These are phyloP conservation scores for Fraxinus sp. DNA, from an alignment of 305 asterid genomes.

Conservation along the genomic window DNA sequence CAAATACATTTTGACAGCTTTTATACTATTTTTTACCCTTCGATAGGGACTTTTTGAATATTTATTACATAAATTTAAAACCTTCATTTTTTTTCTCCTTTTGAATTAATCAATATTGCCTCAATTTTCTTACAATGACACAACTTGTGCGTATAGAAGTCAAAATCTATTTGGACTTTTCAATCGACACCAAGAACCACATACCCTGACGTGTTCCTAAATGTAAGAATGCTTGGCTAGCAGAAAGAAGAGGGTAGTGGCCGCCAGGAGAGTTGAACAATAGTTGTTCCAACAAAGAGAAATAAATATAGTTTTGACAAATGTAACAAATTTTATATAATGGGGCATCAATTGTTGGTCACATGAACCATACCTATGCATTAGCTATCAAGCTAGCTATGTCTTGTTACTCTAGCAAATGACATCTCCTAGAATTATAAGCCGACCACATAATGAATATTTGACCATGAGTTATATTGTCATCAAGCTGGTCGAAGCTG, in stretches of 20 bases:
- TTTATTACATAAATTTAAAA: background rate
- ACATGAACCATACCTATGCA: background rate
- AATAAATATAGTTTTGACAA: background rate
- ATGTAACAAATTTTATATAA: background rate
- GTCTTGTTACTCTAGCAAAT: background rate
- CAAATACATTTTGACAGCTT: background rate
- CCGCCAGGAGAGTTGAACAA: background rate
- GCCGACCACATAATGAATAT: no score
- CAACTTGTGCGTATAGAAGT: background rate
- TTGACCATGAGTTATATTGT: no score
- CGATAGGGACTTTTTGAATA: background rate
- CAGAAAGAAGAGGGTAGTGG: background rate
- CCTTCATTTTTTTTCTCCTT: background rate
- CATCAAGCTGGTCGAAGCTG: no score
- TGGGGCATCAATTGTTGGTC: background rate
- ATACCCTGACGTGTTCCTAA: background rate
- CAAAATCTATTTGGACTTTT: background rate
- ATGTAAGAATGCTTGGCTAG: background rate
- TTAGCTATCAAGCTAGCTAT: background rate
- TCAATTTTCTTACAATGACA: background rate
- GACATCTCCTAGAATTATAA: no score
- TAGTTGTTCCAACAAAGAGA: background rate
- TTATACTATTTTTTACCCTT: constrained; percentile 5
- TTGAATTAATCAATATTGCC: background rate
- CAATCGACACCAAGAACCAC: background rate